Conservation (phyloP, 306 rosid species). For the Dicorynia guianensis region DNA sequence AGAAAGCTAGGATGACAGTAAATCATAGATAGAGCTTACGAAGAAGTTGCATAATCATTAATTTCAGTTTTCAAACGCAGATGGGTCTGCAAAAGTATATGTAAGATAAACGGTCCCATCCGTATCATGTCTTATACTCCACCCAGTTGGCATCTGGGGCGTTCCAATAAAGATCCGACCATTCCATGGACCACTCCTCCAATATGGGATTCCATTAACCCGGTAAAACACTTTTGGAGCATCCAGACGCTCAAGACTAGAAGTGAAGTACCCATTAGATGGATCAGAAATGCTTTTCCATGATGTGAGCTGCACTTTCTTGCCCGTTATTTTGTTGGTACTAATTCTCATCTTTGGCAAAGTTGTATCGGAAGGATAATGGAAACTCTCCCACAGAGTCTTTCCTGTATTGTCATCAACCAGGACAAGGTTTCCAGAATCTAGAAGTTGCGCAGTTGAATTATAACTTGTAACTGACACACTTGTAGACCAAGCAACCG, state of each 20-base stretch:
- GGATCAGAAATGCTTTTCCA: slow-evolving; percentile 38
- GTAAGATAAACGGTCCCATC: slow-evolving; percentile 21
- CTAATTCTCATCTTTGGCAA: slow-evolving; percentile 14
- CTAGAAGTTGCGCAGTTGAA: slow-evolving; percentile 38
- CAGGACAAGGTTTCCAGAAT: slow-evolving; percentile 21
- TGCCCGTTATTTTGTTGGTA: background rate
- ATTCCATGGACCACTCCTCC: slow-evolving; percentile 32
- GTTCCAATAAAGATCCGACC: slow-evolving; percentile 35
- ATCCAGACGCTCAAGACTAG: background rate
- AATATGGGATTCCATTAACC: background rate
- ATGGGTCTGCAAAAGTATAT: background rate
- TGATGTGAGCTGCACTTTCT: background rate
- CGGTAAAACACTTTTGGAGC: slow-evolving; percentile 24
- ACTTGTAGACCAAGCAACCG: slow-evolving; percentile 40
- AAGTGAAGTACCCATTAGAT: slow-evolving; percentile 13
- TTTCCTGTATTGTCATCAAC: background rate
- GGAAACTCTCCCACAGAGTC: slow-evolving; percentile 36
- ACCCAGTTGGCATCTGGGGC: background rate
- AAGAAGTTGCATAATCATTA: too few species aligned
- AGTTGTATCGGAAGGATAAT: background rate
- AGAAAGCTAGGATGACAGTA: too few species aligned
- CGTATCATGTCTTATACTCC: background rate
- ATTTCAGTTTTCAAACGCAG: too few species aligned
- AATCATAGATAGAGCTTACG: too few species aligned
- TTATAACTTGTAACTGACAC: slow-evolving; percentile 1